Base-by-base conservation (phyloP, 768 basidiomycete genomes). In the Hygrocybe coccinea region DNA sequence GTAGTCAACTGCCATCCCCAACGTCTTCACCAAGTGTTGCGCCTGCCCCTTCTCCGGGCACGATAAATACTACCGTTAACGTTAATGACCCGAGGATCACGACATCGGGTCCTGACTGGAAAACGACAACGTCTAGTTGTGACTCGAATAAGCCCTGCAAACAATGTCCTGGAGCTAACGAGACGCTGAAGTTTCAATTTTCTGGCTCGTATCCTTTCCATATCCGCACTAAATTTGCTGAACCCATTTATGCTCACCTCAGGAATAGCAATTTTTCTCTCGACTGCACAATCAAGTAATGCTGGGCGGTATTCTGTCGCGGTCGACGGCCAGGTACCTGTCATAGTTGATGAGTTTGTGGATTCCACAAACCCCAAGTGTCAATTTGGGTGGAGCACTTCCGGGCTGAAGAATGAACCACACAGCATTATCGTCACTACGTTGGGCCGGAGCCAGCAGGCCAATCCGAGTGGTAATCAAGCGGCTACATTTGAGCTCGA, bases 171-270 rank as follows among this genome's bases (percentile, higher is more conserved):
- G 25, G 10, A 24, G 19, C 21, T 48, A 22, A 22, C 25, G 46
- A 48, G 46, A 48, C 12, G 46, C 46, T 48, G 46, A 48, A 15
- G 46, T 48, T 48, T 24, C 19, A 24, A 48, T 48, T 48, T 48
- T 22, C 46, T 29, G 46, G 46, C 29, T 24, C 19, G 46, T 48
- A 24, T 22, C 8, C 19, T 22, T 48, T 24, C 25, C 22, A 22
- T 24, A 17, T 15, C 25, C 17, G 17, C 19, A 15, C 12, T 33
- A 12, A 12, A 5, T 48, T 48, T 48, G 12, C 24, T 22, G 19
- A 8, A 21, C 43, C 43, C 5, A 48, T 48, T 48, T 12, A 33
- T 24, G 19, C 17, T 10, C 5, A 15, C 8, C 19, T 48, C 22
- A 48, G 46, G 46, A 9, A 22, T 10, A 9, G 46, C 46, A 17